These are phyloP conservation scores for Trichoderma koningiopsis DNA, from an alignment of 2,329 filamentous ascomycete genomes.

Conservation along the genomic window DNA sequence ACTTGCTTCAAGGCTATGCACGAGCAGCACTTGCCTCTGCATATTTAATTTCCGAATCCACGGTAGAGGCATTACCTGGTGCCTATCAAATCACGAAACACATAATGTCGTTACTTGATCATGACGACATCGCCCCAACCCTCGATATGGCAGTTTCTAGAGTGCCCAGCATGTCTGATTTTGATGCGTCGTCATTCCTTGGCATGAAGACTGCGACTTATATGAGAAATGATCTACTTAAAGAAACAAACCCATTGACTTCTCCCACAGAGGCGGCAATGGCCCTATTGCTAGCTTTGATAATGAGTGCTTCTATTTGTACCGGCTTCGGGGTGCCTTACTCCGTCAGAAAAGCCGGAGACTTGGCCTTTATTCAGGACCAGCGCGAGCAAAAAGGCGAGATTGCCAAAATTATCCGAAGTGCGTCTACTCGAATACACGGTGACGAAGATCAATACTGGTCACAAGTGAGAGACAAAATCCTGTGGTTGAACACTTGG, in stretches of 20 bases:
- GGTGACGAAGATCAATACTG: conserved; percentile 67
- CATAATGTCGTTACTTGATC: conserved; percentile 58
- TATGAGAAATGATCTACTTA: conserved; percentile 53
- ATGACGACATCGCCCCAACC: conserved; percentile 42
- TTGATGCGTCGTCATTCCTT: conserved; percentile 31
- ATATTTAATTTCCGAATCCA: conserved; percentile 65
- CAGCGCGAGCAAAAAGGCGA: conserved; percentile 65
- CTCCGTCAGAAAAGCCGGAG: conserved; percentile 57
- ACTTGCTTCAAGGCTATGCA: conserved; percentile 66
- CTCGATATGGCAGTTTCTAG: conserved; percentile 5
- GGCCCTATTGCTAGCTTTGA: conserved; percentile 62
- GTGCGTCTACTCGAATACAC: conserved; percentile 50
- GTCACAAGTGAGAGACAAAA: conserved; percentile 61
- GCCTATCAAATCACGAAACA: conserved; percentile 63
- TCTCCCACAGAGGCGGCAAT: conserved; percentile 58
- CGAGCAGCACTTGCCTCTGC: conserved; percentile 68
- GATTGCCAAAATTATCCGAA: conserved; percentile 60
- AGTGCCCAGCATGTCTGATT: conserved; percentile 40
- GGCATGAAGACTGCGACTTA: conserved; percentile 35
- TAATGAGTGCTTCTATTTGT: conserved; percentile 62
- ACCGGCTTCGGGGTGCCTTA: conserved; percentile 53
- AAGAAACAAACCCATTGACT: conserved; percentile 65
- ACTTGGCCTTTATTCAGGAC: conserved; percentile 65
- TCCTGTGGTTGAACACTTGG: conserved; percentile 77
- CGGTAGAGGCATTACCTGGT: conserved; percentile 58